Percentiles rank a stretch among this genome's conserved stretches.
Conservation (phyloP, 352 stramenopile species). For the Phytophthora agathidicida region DNA sequence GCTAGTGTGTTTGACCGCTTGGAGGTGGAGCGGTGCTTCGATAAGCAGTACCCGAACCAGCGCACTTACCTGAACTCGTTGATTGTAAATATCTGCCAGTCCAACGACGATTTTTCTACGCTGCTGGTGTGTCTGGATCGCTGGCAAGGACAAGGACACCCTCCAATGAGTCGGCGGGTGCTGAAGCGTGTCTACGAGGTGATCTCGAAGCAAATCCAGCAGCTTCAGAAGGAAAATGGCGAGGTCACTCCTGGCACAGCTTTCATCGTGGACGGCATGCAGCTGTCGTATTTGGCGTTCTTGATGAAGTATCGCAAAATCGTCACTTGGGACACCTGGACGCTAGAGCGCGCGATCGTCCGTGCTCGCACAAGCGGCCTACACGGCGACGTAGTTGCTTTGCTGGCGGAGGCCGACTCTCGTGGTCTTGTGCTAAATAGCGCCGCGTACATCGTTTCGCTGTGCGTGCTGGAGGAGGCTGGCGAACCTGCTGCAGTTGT, state of each 20-base stretch:
- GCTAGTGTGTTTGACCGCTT: conserved; percentile 51
- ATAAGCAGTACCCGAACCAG: conserved; percentile 48
- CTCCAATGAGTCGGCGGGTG: conserved; percentile 53
- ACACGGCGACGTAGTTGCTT: conserved; percentile 45
- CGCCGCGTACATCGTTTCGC: conserved; percentile 51
- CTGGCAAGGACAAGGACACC: conserved; percentile 50
- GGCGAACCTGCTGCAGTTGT: conserved; percentile 34
- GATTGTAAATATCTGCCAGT: conserved; percentile 73
- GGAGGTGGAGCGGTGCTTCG: conserved; percentile 68
- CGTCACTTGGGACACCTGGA: conserved; percentile 56
- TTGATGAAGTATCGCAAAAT: conserved; percentile 58
- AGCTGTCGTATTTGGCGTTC: conserved; percentile 65
- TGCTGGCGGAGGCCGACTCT: conserved; percentile 49
- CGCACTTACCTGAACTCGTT: conserved; percentile 55
- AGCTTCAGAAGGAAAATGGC: conserved; percentile 28
- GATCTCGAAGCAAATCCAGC: conserved; percentile 58
- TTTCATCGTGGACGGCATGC: conserved; percentile 49
- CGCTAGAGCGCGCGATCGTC: conserved; percentile 56
- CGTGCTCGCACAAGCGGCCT: conserved; percentile 53
- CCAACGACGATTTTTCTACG: conserved; percentile 63
- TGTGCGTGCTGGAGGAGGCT: conserved; percentile 46
- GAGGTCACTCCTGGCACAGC: conserved; percentile 13
- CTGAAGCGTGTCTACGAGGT: conserved; percentile 64
- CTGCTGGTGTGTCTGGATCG: conserved; percentile 67
- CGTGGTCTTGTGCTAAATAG: conserved; percentile 44